Evolutionary conservation across 1,139 yeast genomes (phyloP), one percentile per base, ranked within the genome.

Genomic region (Ashbya aceris): DNA sequence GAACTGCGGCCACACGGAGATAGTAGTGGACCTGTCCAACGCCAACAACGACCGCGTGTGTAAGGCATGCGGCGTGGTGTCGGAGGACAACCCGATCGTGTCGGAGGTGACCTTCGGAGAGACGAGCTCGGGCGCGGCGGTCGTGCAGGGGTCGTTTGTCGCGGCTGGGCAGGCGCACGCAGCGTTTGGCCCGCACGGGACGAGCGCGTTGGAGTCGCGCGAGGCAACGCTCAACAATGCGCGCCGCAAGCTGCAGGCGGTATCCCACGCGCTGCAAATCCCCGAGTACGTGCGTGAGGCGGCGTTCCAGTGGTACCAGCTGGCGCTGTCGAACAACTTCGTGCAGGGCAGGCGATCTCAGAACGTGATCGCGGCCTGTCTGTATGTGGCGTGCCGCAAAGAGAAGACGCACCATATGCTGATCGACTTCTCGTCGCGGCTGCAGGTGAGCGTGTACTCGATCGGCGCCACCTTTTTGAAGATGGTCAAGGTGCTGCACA

Each of bases 301-400:
- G 10, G 97, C 96, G 0, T 76, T 78, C 50, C 84, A 83, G 48
- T 85, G 94, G 87, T 93, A 86, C 65, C 78, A 80, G 51, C 68
- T 87, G 45, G 97, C 98, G 0, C 69, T 91, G 32, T 76, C 86
- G 2, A 75, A 80, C 50, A 87, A 87, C 60, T 91, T 91, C 58
- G 97, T 91, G 17, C 95, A 91, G 62, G 99, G 99, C 10, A 73
- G 99, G 54, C 68, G 94, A 49, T 84, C 96, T 2, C 96, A 87
- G 59, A 89, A 89, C 58, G 97, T 91, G 5, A 79, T 89, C 42
- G 95, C 96, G 0, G 87, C 98, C 0, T 91, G 99, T 64, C 70
- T 91, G 27, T 91, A 91, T 58, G 78, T 91, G 42, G 96, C 97
- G 0, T 91, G 99, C 62, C 79, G 98, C 56, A 80, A 81, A 59